Evolutionary conservation across 2,329 filamentous ascomycete genomes (phyloP).

Genomic region (Cercospora zeae-maydis): DNA sequence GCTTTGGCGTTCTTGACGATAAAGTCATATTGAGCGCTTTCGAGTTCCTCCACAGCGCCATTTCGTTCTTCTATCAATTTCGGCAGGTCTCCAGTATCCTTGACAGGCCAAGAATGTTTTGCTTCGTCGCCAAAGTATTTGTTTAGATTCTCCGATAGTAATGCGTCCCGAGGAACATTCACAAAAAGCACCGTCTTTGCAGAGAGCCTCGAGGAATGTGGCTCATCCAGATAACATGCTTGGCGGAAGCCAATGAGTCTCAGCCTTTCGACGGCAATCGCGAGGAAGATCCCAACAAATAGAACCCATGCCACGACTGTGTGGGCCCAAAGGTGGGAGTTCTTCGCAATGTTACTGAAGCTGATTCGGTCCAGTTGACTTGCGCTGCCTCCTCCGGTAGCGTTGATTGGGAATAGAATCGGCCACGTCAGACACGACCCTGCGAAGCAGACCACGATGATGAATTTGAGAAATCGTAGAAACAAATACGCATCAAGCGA

Average conservation of each 20-base stretch:
- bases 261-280: constrained; percentile 47
- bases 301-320: constrained; percentile 44
- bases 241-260: constrained; percentile 49
- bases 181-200: constrained; percentile 49
- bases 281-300: constrained; percentile 39
- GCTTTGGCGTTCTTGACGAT: constrained; percentile 36
- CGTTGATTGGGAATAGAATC: constrained; percentile 48
- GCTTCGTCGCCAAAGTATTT: constrained; percentile 41
- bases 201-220: constrained; percentile 45
- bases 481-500: constrained; percentile 50
- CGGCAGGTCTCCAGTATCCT: constrained; percentile 45
- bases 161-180: constrained; percentile 40
- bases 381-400: constrained; percentile 37
- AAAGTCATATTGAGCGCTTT: constrained; percentile 45
- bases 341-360: constrained; percentile 42
- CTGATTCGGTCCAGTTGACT: constrained; percentile 34
- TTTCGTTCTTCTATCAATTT: constrained; percentile 45
- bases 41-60: constrained; percentile 43
- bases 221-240: constrained; percentile 46
- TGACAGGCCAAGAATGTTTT: constrained; percentile 44
- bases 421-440: constrained; percentile 47
- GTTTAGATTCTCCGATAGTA: constrained; percentile 30
- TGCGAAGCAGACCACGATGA: constrained; percentile 42
- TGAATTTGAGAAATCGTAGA: constrained; percentile 47
- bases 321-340: constrained; percentile 46